phyloP scores from a whole-genome alignment of 768 basidiomycete species.

The Suillus luteus region DNA sequence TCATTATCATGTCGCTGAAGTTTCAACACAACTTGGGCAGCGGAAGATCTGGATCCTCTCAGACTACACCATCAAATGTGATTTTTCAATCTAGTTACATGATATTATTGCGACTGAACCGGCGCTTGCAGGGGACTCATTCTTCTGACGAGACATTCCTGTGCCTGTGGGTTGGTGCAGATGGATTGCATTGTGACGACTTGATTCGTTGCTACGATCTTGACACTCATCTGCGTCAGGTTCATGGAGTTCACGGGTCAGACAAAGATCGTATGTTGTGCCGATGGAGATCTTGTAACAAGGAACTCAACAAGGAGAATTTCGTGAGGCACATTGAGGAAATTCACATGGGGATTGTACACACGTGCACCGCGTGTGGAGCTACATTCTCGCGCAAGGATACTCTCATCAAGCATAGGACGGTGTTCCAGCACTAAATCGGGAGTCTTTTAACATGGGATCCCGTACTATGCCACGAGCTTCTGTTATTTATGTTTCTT shows the following conservation, averaged over 20 bases:
- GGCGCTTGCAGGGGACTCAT: not conserved
- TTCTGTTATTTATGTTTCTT: not conserved
- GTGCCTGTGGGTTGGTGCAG: not conserved
- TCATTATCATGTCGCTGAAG: too few species aligned
- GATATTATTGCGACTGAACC: not conserved
- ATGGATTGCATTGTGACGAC: not conserved
- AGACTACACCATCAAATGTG: not conserved
- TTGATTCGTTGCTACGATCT: not conserved
- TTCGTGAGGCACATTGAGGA: constrained; percentile 27
- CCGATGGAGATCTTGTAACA: not conserved
- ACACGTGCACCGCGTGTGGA: constrained; percentile 23
- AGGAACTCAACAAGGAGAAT: not conserved
- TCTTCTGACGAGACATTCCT: not conserved
- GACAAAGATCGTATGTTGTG: not conserved
- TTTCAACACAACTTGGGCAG: not conserved
- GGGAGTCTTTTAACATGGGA: not conserved
- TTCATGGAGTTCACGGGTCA: not conserved
- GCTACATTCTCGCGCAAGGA: constrained; percentile 23
- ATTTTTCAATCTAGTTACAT: too few species aligned
- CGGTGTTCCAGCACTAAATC: not conserved
- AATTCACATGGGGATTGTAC: constrained; percentile 20
- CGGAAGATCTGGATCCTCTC: not conserved
- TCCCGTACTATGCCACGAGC: not conserved
- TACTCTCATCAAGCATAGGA: constrained; percentile 23
- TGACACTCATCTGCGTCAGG: not conserved